A percentile compares a stretch with the other conserved stretches of the same genome.
Conservation (phyloP, 352 stramenopile species). For the Pythium oligandrum region DNA sequence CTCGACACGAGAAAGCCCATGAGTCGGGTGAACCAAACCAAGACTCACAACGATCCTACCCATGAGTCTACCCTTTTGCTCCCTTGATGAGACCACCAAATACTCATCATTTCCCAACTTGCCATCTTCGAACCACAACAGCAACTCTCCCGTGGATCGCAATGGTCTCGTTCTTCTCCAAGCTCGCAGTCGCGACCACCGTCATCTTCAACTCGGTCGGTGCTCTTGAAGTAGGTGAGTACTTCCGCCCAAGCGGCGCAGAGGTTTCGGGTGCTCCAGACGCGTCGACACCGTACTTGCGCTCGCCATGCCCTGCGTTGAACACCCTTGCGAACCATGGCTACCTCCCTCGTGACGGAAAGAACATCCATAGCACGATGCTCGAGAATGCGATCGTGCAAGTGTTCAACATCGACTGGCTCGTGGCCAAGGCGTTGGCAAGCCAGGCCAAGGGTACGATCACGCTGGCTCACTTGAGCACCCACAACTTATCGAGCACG, state of each 20-base stretch:
- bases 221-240: constrained; percentile 17
- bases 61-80: no score
- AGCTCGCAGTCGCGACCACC: neutral
- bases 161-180: constrained; percentile 9
- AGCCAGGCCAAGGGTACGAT: constrained; percentile 24
- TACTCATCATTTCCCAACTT: constrained; percentile 14
- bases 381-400: constrained; percentile 24
- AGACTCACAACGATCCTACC: no score
- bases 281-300: constrained; percentile 20
- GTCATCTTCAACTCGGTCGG: neutral
- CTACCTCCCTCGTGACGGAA: constrained; percentile 41
- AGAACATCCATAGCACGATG: constrained; percentile 31
- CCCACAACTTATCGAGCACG: constrained; percentile 30
- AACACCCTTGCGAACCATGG: constrained; percentile 58
- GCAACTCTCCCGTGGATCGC: neutral
- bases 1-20: no score
- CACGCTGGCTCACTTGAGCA: constrained; percentile 37
- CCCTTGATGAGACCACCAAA: no score
- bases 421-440: constrained; percentile 23
- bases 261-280: constrained; percentile 24
- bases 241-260: constrained; percentile 25
- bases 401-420: constrained; percentile 38
- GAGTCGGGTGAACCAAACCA: no score
- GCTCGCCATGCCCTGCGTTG: constrained; percentile 42
- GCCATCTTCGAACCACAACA: neutral